phyloP scores from a whole-genome alignment of 2,329 filamentous ascomycete genomes.

The Elsinoe necatrix region DNA sequence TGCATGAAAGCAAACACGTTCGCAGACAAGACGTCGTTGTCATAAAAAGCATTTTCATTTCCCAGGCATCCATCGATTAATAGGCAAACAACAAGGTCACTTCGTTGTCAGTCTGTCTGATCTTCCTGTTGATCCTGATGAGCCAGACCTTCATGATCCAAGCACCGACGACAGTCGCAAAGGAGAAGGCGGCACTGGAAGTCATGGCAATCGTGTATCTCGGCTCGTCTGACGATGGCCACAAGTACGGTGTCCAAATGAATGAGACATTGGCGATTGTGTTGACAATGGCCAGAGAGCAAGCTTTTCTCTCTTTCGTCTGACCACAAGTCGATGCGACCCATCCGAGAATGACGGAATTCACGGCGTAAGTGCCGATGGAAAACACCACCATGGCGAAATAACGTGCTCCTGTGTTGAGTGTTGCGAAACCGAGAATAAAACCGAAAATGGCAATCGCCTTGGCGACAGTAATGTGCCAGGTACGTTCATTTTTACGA shows the following conservation, averaged over 20 bases:
- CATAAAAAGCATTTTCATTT: neutral
- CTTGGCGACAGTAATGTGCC: constrained; percentile 34
- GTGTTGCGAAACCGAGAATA: constrained; percentile 29
- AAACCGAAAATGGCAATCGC: constrained; percentile 32
- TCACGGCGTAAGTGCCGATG: constrained; percentile 38
- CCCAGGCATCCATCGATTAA: constrained; percentile 8
- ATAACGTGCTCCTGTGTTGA: constrained; percentile 31
- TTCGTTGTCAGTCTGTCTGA: constrained; percentile 26
- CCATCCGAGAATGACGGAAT: constrained; percentile 43
- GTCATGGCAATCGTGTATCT: constrained; percentile 40
- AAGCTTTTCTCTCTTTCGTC: constrained; percentile 44
- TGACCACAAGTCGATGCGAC: constrained; percentile 38
- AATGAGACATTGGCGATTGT: constrained; percentile 42
- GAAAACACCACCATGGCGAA: constrained; percentile 25
- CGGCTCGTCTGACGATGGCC: constrained; percentile 39
- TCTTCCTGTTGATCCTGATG: constrained; percentile 36
- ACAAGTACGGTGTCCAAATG: constrained; percentile 46
- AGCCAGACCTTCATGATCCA: constrained; percentile 38
- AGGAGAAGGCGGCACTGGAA: constrained; percentile 37
- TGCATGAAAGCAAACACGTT: neutral
- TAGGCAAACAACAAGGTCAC: constrained; percentile 25
- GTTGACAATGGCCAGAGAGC: constrained; percentile 42
- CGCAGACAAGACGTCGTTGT: neutral
- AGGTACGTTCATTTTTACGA: constrained; percentile 33
- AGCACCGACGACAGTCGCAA: constrained; percentile 37